A percentile compares a stretch with the other conserved stretches of the same genome.
phyloP scores from a whole-genome alignment of 2,329 filamentous ascomycete genomes.

The Dendryphion nanum region DNA sequence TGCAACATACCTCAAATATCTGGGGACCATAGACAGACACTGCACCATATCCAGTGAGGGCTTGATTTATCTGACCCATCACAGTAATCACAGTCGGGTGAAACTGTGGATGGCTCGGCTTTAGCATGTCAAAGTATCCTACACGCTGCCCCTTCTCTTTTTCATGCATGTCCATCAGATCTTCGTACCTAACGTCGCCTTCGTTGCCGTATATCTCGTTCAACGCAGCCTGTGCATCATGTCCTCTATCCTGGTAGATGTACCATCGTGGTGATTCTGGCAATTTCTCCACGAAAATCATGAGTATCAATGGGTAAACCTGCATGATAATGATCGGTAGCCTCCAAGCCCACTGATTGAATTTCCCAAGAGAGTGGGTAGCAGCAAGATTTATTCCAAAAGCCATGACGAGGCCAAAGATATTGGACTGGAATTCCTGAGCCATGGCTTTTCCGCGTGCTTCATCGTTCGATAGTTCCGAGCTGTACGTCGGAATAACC shows the following conservation, averaged over 20 bases:
- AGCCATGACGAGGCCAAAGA: conserved; percentile 61
- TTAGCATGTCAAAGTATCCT: conserved; percentile 59
- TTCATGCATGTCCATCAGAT: conserved; percentile 51
- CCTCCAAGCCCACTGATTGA: conserved; percentile 61
- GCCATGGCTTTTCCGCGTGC: conserved; percentile 58
- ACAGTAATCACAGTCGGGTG: conserved; percentile 61
- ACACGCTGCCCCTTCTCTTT: conserved; percentile 50
- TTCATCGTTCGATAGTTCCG: conserved; percentile 57
- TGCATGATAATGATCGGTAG: conserved; percentile 63
- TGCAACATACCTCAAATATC: conserved; percentile 52
- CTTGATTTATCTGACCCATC: conserved; percentile 64
- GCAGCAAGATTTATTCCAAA: conserved; percentile 59
- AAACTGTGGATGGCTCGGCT: conserved; percentile 54
- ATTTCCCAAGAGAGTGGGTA: conserved; percentile 54
- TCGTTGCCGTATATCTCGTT: conserved; percentile 52
- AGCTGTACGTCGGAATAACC: conserved; percentile 60
- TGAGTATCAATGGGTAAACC: conserved; percentile 54
- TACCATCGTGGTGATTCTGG: conserved; percentile 61
- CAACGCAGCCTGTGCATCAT: conserved; percentile 53
- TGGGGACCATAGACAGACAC: conserved; percentile 64
- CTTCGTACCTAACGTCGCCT: conserved; percentile 50
- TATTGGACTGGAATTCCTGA: conserved; percentile 65
- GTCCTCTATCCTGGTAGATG: conserved; percentile 50
- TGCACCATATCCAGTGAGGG: conserved; percentile 58
- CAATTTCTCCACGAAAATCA: conserved; percentile 53